Conservation (phyloP, 2,329 filamentous ascomycete species). For the Pseudocercospora cruenta region DNA sequence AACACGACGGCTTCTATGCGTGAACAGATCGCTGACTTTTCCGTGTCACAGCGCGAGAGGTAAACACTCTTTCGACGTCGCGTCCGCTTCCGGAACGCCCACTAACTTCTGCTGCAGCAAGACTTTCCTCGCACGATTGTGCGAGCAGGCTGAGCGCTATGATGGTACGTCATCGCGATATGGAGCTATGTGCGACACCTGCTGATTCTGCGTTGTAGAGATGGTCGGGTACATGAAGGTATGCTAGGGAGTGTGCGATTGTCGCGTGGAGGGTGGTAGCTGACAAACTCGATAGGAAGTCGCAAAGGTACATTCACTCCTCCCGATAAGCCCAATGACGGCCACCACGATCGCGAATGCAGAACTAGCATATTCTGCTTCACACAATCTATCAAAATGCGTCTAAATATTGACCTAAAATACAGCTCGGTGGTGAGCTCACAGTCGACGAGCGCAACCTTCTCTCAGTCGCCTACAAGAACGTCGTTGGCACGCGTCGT, state of each 20-base stretch:
- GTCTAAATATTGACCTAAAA: conserved; percentile 19
- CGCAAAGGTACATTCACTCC: conserved; percentile 69
- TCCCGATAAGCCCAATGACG: conserved; percentile 24
- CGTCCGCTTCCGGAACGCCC: conserved; percentile 24
- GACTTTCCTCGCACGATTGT: conserved; percentile 99
- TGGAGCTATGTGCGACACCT: conserved; percentile 12
- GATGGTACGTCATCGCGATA: conserved; percentile 67
- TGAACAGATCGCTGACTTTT: conserved; percentile 41
- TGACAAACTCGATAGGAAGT: conserved; percentile 70
- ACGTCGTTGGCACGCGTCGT: conserved; percentile 96
- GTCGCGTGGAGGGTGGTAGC: conserved; percentile 26
- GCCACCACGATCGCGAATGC: conserved; percentile 20
- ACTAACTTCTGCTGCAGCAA: conserved; percentile 70
- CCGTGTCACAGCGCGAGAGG: conserved; percentile 54
- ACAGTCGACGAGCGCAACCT: conserved; percentile 81
- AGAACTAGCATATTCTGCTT: background rate
- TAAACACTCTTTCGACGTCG: conserved; percentile 35
- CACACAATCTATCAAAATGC: background rate
- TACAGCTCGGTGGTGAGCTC: conserved; percentile 67
- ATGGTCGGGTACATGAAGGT: conserved; percentile 99
- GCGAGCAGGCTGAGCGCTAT: conserved; percentile 99
- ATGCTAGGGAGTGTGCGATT: conserved; percentile 36
- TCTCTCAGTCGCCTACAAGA: conserved; percentile 99
- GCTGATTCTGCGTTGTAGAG: conserved; percentile 56
- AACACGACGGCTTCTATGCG: conserved; percentile 30